A percentile compares a stretch with the other conserved stretches of the same genome.
Evolutionary conservation across 1,139 yeast genomes (phyloP).

Genomic region (Debaryomyces fabryi): DNA sequence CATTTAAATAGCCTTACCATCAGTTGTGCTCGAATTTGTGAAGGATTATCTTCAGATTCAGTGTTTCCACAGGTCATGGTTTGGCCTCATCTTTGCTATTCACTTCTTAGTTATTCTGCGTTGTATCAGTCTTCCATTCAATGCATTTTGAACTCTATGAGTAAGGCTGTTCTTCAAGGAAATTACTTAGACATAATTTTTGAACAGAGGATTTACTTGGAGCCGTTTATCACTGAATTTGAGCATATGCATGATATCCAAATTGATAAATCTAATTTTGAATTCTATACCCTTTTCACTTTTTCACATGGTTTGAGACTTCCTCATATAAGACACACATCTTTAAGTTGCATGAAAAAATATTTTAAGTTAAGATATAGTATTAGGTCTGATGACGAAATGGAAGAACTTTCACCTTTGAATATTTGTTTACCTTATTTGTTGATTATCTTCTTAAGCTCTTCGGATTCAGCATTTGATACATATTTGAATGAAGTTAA

Average conservation of each 20-base stretch:
- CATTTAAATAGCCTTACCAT: constrained; percentile 41
- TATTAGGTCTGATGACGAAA: constrained; percentile 8
- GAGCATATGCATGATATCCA: constrained; percentile 49
- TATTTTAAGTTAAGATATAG: constrained; percentile 51
- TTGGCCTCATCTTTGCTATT: constrained; percentile 59
- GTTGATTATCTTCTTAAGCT: constrained; percentile 56
- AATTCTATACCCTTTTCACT: constrained; percentile 54
- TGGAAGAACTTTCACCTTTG: constrained; percentile 10
- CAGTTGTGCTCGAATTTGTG: constrained; percentile 61
- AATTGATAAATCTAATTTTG: constrained; percentile 52
- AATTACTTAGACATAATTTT: constrained; percentile 37
- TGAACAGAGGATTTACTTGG: constrained; percentile 41
- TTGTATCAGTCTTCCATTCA: constrained; percentile 60
- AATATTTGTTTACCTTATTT: constrained; percentile 46
- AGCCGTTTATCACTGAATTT: constrained; percentile 43
- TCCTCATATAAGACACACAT: constrained; percentile 60
- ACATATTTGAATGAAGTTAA: constrained; percentile 51
- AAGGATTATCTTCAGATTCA: constrained; percentile 62
- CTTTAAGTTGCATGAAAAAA: constrained; percentile 53
- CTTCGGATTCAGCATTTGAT: constrained; percentile 51
- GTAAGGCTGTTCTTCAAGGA: constrained; percentile 29
- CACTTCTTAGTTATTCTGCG: constrained; percentile 35
- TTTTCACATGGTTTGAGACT: constrained; percentile 65
- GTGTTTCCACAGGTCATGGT: constrained; percentile 58
- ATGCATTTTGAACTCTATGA: constrained; percentile 33